Evolutionary conservation across 1,284 basidiomycete genomes (phyloP), one percentile per base, ranked within the genome.

Genomic region (Sanghuangporus weigelae): DNA sequence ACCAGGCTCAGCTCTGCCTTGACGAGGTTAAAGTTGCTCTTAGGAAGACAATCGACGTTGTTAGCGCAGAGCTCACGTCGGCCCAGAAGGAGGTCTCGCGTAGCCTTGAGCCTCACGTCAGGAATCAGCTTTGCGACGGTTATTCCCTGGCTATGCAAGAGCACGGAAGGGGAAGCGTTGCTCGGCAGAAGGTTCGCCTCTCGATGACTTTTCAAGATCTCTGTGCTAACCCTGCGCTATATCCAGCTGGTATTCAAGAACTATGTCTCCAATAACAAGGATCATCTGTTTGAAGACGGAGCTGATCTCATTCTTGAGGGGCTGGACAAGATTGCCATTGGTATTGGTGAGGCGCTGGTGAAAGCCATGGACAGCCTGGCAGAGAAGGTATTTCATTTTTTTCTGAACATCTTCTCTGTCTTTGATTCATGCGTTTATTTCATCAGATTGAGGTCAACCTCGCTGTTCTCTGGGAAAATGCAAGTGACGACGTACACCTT

Each of bases 31-130:
- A 75, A 16, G 74, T 81, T 26, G 79, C 82, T 1, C 73, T 85
- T 57, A 71, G 73, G 60, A 81, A 81, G 59, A 78, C 79, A 1
- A 73, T 85, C 59, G 78, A 78, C 10, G 70, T 79, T 38, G 83
- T 85, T 5, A 74, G 75, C 48, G 78, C 81, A 49, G 79, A 81
- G 5, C 76, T 86, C 74, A 78, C 75, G 63, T 74, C 71, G 14
- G 75, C 84, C 67, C 84, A 86, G 71, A 86, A 86, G 72, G 83
- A 85, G 62, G 75, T 84, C 12, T 85, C 84, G 0, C 77, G 84
- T 14, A 81, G 76, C 66, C 74, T 87, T 63, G 78, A 82, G 10
- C 84, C 84, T 2, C 82, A 85, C 68, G 79, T 87, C 12, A 80
- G 82, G 68, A 69, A 71, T 31, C 78, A 83, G 67, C 75, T 87